Evolutionary conservation across 345 rosid species (phyloP), one percentile per base, ranked within the genome.

Genomic region (Pistacia atlantica): DNA sequence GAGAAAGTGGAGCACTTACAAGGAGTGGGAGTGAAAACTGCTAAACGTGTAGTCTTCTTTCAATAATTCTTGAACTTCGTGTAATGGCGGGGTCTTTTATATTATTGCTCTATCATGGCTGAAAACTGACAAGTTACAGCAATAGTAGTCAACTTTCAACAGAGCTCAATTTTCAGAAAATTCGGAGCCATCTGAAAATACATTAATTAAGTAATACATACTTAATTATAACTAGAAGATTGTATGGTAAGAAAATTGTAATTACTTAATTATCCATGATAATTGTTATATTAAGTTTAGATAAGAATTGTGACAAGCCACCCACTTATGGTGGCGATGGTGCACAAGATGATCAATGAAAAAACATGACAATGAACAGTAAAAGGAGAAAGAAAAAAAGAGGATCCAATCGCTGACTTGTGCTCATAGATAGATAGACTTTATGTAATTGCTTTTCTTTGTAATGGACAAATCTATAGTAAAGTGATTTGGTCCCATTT

Each of bases 391-490:
- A 25, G 9, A 8, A 58, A 14, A 67, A 52, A 54, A 49, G 72
- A 66, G 42, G 42, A 61, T 69, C 74, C 28, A 4, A 73, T 22
- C 80, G 86, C 82, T 83, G 86, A 80, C 86, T 80, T 78, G 8
- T 25, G 69, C 22, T 54, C 4, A 59, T 25, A n/a, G 33, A 8
- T 58, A 3, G 1, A 13, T 5, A 70, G 48, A 37, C 77, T 80
- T 71, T 68, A 49, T 64, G 45, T 52, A 65, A 68, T 45, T 63
- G 65, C 45, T 61, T 8, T 16, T 59, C 3, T 46, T 58, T 48
- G 67, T 3, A 7, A 14, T 31, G 17, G 80, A 77, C 86, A 80
- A 60, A 80, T 80, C 79, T 9, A 60, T 54, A 9, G 51, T 48
- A 77, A 77, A 74, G 79, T 77, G 74, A 79, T 64, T 73, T 28